Evolutionary conservation across 163 green algal genomes (phyloP).

Genomic region (Scenedesmus sp.): DNA sequence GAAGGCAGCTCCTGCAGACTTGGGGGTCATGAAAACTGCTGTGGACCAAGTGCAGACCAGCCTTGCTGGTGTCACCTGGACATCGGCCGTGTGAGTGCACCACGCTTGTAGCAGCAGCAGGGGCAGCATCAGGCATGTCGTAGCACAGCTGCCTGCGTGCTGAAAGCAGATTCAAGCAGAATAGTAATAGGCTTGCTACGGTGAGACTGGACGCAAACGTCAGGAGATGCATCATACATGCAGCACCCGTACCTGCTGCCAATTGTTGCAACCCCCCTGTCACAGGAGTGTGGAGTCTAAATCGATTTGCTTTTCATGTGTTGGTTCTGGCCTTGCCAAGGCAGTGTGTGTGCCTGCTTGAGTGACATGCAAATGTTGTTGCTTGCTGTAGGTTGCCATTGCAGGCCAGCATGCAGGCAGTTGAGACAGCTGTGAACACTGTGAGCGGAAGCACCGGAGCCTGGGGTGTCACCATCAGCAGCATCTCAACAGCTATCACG

Average conservation of each 20-base stretch:
- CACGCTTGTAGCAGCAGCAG: too few relatives aligned
- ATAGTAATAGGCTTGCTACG: too few relatives aligned
- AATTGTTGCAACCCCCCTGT: too few relatives aligned
- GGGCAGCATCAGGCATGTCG: too few relatives aligned
- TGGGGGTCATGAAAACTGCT: background rate
- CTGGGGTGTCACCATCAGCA: background rate
- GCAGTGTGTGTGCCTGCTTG: background rate
- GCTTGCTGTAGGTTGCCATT: background rate
- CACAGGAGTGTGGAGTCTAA: too few relatives aligned
- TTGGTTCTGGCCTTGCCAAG: background rate
- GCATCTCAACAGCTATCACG: constrained; percentile 7
- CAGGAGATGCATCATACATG: too few relatives aligned
- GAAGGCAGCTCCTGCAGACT: background rate
- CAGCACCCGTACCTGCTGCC: too few relatives aligned
- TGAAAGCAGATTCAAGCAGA: too few relatives aligned
- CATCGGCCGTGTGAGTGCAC: background rate
- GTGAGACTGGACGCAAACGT: too few relatives aligned
- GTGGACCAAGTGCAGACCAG: constrained; percentile 7
- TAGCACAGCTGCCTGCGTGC: too few relatives aligned
- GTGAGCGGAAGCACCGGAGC: background rate
- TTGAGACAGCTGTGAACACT: constrained; percentile 4
- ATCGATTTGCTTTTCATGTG: background rate
- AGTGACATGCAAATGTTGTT: background rate
- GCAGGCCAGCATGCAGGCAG: background rate
- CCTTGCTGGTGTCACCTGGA: background rate